These are phyloP conservation scores for Penicillium arizonense DNA, from an alignment of 495 filamentous ascomycete species.

Conservation along the genomic window DNA sequence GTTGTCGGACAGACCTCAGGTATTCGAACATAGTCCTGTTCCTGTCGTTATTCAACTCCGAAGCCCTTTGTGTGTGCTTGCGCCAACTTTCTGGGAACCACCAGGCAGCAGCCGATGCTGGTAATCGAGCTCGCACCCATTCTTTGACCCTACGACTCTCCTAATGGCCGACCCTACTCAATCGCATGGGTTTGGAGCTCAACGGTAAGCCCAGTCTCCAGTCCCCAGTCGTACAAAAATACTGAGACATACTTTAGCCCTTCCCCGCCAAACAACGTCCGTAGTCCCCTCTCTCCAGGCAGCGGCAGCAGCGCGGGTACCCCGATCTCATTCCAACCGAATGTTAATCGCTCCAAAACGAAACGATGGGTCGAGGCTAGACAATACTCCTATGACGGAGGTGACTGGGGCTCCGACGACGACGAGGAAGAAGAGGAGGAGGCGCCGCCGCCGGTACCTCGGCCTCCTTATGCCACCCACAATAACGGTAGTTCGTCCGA, in stretches of 20 bases:
- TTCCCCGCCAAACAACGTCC: constrained; percentile 22
- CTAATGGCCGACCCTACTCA: constrained; percentile 23
- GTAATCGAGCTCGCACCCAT: constrained; percentile 7
- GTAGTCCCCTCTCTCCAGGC: constrained; percentile 32
- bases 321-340: constrained; percentile 66
- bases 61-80: background rate
- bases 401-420: constrained; percentile 89
- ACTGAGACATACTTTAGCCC: constrained; percentile 18
- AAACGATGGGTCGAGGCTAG: constrained; percentile 95
- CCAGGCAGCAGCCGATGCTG: constrained; percentile 21
- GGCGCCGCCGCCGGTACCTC: constrained; percentile 44
- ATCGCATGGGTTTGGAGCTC: constrained; percentile 25
- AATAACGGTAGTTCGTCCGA: constrained; percentile 32
- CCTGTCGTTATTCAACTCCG: background rate
- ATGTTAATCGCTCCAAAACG: constrained; percentile 88
- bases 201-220: constrained; percentile 19
- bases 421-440: constrained; percentile 63
- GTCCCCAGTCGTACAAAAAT: constrained; percentile 8
- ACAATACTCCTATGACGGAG: constrained; percentile 82
- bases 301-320: constrained; percentile 24
- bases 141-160: constrained; percentile 2
- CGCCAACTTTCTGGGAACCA: background rate
- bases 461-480: constrained; percentile 32
- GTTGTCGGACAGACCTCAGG: background rate
- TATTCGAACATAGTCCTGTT: background rate